Percentiles rank a stretch among this genome's conserved stretches.
These are phyloP conservation scores for Thraustochytrium sp. DNA, from an alignment of 352 stramenopile species.

Conservation along the genomic window DNA sequence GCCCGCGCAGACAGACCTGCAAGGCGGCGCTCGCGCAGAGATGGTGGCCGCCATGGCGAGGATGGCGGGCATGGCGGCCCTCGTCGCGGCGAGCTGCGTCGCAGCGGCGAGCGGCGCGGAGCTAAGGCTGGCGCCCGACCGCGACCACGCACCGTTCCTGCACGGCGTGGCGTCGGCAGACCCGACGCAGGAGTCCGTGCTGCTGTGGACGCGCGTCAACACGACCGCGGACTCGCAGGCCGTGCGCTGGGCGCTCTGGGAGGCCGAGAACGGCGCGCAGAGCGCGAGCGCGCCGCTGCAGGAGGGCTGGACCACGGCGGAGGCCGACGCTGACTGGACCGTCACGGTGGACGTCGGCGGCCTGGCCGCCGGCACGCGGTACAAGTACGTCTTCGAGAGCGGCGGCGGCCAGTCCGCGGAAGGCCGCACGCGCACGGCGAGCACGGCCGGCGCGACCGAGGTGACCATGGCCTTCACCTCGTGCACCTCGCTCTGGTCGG, in stretches of 20 bases:
- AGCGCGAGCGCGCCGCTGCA: neutral
- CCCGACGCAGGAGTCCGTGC: neutral
- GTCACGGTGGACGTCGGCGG: neutral
- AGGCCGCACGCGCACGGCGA: neutral
- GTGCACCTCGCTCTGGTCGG: neutral
- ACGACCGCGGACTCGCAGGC: neutral
- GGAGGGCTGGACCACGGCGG: neutral
- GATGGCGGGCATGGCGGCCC: no score
- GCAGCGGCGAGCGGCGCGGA: no score
- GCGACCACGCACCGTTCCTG: no score
- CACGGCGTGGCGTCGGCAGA: neutral
- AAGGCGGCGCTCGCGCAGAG: no score
- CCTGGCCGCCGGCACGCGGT: neutral
- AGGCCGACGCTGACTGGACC: neutral
- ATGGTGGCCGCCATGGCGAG: no score
- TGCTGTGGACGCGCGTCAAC: neutral
- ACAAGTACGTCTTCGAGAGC: neutral
- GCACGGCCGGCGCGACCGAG: neutral
- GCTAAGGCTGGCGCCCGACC: no score
- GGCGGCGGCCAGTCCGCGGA: neutral
- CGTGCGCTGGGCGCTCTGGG: constrained; percentile 6
- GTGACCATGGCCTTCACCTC: neutral
- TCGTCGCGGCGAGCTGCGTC: no score
- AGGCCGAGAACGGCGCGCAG: neutral
- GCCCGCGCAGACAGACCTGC: no score